Evolutionary conservation across 345 rosid genomes (phyloP).

Genomic region (Balakata baccata): DNA sequence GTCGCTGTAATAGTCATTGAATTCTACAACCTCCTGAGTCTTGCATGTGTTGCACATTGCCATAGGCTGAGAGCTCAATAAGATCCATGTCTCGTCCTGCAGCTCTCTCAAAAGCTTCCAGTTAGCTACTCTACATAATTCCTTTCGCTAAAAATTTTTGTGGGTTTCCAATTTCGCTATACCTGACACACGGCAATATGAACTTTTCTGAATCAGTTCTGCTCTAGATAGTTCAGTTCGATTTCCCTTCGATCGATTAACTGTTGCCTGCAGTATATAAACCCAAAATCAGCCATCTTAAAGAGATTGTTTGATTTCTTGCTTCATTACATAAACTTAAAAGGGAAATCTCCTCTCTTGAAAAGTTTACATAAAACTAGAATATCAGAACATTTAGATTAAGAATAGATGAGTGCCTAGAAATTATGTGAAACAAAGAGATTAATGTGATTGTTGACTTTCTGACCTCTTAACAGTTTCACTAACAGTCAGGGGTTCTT

Average conservation of each 20-base stretch:
- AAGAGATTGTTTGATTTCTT: not conserved
- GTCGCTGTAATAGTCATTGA: slow-evolving; percentile 44
- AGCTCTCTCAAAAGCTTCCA: slow-evolving; percentile 10
- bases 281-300: slow-evolving; percentile 1
- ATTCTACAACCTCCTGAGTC: slow-evolving; percentile 81
- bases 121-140: slow-evolving; percentile 12
- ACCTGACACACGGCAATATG: slow-evolving; percentile 92
- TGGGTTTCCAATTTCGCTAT: slow-evolving; percentile 8
- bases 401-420: not conserved
- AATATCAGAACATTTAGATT: not conserved
- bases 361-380: not conserved
- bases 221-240: slow-evolving; percentile 73
- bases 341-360: not conserved
- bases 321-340: not conserved
- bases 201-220: slow-evolving; percentile 79
- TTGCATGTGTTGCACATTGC: slow-evolving; percentile 59
- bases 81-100: slow-evolving; percentile 92
- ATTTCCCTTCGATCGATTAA: slow-evolving; percentile 84
- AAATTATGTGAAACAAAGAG: not conserved
- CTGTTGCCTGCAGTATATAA: slow-evolving; percentile 55
- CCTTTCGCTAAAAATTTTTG: not conserved
- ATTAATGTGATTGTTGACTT: not conserved
- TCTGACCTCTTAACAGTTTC: no score
- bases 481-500: no score
- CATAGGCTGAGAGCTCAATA: slow-evolving; percentile 79